Conservation (phyloP, 495 filamentous ascomycete genomes). For the Podospora didyma region DNA sequence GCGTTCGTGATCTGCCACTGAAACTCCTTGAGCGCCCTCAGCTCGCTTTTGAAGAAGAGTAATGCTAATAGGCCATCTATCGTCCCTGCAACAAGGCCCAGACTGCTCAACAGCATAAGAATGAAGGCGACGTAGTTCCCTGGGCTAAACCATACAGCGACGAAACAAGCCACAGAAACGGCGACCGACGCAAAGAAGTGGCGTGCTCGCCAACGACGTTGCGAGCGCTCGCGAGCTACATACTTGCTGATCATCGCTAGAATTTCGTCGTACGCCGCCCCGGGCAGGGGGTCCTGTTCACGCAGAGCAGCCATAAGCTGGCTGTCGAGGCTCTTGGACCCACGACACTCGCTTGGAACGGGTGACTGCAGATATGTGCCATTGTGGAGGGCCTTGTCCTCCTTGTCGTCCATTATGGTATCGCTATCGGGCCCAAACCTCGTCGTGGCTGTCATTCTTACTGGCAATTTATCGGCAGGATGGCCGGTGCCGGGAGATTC, state of each 20-base stretch:
- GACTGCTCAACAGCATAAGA: conserved; percentile 69
- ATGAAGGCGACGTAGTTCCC: conserved; percentile 74
- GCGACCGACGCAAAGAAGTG: conserved; percentile 69
- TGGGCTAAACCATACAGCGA: conserved; percentile 81
- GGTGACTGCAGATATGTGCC: conserved; percentile 37
- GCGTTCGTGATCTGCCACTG: conserved; percentile 87
- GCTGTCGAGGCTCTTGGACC: conserved; percentile 23
- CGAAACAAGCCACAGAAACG: conserved; percentile 64
- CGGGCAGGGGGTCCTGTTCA: conserved; percentile 7
- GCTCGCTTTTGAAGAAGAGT: conserved; percentile 77
- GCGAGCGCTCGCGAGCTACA: conserved; percentile 59
- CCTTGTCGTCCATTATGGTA: conserved; percentile 52
- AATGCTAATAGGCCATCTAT: conserved; percentile 82
- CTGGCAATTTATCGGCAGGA: not conserved
- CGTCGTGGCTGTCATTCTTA: not conserved
- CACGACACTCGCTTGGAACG: conserved; percentile 17
- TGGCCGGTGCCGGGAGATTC: not conserved
- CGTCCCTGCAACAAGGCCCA: conserved; percentile 70
- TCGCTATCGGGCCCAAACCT: not conserved
- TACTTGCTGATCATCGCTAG: conserved; percentile 64
- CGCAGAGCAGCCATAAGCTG: conserved; percentile 19
- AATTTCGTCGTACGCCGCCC: conserved; percentile 65
- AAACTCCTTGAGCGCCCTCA: conserved; percentile 86
- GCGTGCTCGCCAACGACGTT: conserved; percentile 62
- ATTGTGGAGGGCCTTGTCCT: conserved; percentile 72